These are phyloP conservation scores for Pilasporangium apinafurcum DNA, from an alignment of 352 stramenopile species.

Conservation along the genomic window DNA sequence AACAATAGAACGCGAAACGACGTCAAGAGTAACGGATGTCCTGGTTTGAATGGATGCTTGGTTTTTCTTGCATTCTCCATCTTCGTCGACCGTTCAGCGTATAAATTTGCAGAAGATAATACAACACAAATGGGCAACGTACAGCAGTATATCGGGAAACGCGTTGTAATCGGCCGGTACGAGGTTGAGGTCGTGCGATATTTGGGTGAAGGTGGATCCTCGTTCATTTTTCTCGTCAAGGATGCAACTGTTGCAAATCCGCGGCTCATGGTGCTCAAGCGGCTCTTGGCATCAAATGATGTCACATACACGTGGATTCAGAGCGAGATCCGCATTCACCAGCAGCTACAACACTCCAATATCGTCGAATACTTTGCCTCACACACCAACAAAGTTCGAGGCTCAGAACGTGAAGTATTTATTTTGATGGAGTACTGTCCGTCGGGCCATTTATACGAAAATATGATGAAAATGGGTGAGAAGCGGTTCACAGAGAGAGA, in stretches of 20 bases:
- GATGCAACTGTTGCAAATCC: conserved; percentile 26
- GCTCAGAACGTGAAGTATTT: conserved; percentile 80
- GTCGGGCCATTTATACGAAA: conserved; percentile 90
- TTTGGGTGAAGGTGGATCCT: conserved; percentile 67
- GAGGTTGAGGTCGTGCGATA: conserved; percentile 73
- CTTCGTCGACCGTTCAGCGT: too few relatives aligned
- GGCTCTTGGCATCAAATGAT: conserved; percentile 67
- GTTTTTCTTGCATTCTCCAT: neutral
- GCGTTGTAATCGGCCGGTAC: conserved; percentile 48
- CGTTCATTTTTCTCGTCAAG: conserved; percentile 81
- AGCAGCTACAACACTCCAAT: conserved; percentile 57
- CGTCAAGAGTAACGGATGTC: conserved; percentile 6
- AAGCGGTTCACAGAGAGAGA: conserved; percentile 67
- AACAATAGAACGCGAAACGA: conserved; percentile 17
- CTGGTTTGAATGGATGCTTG: neutral
- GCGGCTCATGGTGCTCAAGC: conserved; percentile 62
- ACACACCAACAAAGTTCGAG: conserved; percentile 26
- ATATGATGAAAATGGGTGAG: conserved; percentile 86
- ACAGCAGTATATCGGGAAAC: conserved; percentile 74
- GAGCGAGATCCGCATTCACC: conserved; percentile 68
- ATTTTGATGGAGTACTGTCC: conserved; percentile 97
- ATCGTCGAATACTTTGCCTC: conserved; percentile 67
- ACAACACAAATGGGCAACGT: conserved; percentile 49
- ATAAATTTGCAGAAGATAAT: too few relatives aligned
- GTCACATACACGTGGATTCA: conserved; percentile 50